phyloP scores from a whole-genome alignment of 306 rosid genomes.

The Casuarina equisetifolia region DNA sequence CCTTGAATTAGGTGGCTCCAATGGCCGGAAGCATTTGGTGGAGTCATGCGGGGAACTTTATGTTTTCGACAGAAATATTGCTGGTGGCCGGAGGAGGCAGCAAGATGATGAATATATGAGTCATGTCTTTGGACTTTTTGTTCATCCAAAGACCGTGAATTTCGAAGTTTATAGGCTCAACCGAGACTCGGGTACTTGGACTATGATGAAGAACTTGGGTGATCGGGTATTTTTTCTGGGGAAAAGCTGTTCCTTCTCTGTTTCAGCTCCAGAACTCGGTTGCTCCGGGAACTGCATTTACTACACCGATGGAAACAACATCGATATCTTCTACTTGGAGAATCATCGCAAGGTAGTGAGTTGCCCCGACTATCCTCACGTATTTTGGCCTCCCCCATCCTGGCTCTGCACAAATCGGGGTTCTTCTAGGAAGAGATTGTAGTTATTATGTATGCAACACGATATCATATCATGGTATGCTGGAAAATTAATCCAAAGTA shows the following conservation, averaged over 20 bases:
- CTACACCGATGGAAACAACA: conserved; percentile 1
- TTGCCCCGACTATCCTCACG: neutral
- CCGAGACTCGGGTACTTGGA: conserved; percentile 41
- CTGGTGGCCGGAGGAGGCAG: neutral
- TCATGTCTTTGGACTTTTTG: neutral
- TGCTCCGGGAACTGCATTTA: conserved; percentile 34
- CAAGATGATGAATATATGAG: neutral
- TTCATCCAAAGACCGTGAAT: neutral
- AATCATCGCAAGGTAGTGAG: neutral
- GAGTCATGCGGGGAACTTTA: conserved; percentile 38
- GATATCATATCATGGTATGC: neutral
- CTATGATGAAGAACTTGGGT: conserved; percentile 28
- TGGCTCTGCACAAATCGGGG: conserved; percentile 1
- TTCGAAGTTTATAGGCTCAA: conserved; percentile 39
- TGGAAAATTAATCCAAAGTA: neutral
- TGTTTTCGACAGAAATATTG: conserved; percentile 34
- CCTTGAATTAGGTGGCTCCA: conserved; percentile 17
- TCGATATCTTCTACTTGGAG: conserved; percentile 21
- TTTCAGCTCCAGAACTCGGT: conserved; percentile 27
- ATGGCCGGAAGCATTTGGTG: conserved; percentile 34
- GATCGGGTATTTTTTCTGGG: conserved; percentile 25
- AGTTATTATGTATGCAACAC: neutral
- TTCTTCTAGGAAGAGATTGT: neutral
- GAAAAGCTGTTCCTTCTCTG: conserved; percentile 26
- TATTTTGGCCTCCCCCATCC: conserved; percentile 30